These are phyloP conservation scores for Paulownia fortunei DNA, from an alignment of 257 asterid genomes.

Conservation along the genomic window DNA sequence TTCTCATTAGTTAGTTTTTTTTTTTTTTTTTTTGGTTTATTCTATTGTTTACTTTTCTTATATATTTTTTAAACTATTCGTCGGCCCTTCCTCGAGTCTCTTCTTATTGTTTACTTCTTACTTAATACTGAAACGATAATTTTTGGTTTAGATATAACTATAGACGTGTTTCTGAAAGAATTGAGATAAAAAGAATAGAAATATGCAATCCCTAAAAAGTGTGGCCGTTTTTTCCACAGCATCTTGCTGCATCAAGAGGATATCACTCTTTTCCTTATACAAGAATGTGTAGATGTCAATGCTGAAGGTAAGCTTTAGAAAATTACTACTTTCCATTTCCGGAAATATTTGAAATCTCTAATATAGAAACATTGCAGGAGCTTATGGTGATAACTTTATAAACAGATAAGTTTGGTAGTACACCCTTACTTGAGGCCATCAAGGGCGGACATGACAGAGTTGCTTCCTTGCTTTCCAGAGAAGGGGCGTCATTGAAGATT, in stretches of 20 bases:
- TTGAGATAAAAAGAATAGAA: not conserved
- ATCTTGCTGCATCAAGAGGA: constrained; percentile 94
- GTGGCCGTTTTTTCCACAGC: constrained; percentile 48
- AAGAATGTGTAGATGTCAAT: constrained; percentile 67
- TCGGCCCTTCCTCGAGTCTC: not conserved
- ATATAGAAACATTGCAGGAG: not conserved
- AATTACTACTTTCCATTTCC: not conserved
- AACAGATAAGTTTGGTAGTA: constrained; percentile 77
- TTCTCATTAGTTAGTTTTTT: too few species aligned
- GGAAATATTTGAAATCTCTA: not conserved
- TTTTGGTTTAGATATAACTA: too few species aligned
- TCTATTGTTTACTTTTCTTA: too few species aligned
- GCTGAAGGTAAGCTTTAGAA: constrained; percentile 51
- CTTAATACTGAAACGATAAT: too few species aligned
- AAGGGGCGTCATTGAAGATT: constrained; percentile 74
- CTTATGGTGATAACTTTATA: constrained; percentile 13
- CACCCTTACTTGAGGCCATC: constrained; percentile 82
- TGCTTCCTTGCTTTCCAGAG: constrained; percentile 61
- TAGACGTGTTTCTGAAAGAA: too few species aligned
- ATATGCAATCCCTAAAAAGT: not conserved
- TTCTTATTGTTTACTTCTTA: not conserved
- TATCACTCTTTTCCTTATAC: constrained; percentile 66
- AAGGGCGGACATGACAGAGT: constrained; percentile 79
- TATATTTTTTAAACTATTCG: too few species aligned
- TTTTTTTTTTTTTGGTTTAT: too few species aligned